Conservation (phyloP, 805 yeast species). For the Teunomyces lycoperdinae region DNA sequence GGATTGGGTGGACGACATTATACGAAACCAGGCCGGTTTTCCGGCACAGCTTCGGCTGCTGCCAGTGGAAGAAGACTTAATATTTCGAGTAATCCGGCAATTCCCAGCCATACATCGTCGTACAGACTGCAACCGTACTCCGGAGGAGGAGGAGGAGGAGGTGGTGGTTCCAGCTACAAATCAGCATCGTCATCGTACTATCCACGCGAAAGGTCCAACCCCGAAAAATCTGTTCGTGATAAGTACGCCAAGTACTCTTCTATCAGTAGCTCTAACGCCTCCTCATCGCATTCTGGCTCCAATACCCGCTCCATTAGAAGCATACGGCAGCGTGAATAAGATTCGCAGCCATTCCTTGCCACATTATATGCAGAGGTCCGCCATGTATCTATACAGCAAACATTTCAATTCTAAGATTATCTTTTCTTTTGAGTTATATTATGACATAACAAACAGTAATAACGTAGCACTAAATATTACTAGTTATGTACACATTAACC, state of each 20-base stretch:
- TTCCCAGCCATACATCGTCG: not conserved
- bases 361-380: not conserved
- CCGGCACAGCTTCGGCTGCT: slow-evolving; percentile 34
- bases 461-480: no score
- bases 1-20: slow-evolving; percentile 88
- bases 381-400: not conserved
- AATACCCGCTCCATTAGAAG: slow-evolving; percentile 1
- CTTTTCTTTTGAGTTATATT: no score
- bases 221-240: slow-evolving; percentile 18
- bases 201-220: not conserved
- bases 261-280: not conserved
- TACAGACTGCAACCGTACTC: not conserved
- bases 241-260: slow-evolving; percentile 22
- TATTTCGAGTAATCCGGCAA: not conserved
- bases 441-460: no score
- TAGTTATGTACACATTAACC: no score
- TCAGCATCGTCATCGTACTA: slow-evolving; percentile 2
- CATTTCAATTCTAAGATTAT: no score
- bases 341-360: not conserved
- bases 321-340: not conserved
- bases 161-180: not conserved
- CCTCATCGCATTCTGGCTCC: not conserved
- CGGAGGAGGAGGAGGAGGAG: no score
- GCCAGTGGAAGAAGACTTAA: slow-evolving; percentile 23
- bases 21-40: slow-evolving; percentile 29